phyloP scores from a whole-genome alignment of 495 filamentous ascomycete species.

The Aspergillus leporis region DNA sequence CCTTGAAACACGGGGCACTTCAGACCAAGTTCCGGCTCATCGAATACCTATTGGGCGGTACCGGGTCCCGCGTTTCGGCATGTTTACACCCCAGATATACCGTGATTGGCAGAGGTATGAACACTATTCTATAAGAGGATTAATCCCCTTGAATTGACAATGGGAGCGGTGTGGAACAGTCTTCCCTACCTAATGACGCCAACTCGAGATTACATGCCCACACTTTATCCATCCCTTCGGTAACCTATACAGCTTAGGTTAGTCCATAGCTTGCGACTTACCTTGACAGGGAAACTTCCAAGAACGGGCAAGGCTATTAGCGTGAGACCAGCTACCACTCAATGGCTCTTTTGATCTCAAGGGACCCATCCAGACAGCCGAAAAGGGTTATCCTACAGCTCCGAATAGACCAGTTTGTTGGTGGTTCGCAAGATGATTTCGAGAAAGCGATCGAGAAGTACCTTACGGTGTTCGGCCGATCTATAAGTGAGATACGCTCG shows the following conservation, averaged over 20 bases:
- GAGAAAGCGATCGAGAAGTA: background rate
- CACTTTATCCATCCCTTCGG: background rate
- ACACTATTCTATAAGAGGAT: background rate
- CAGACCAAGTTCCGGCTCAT: background rate
- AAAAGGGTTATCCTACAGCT: background rate
- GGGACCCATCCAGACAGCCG: background rate
- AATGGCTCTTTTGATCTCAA: background rate
- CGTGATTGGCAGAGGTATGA: background rate
- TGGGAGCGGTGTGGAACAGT: background rate
- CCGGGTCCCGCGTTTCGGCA: background rate
- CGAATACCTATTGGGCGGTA: background rate
- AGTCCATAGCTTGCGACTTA: background rate
- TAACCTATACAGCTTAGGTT: background rate
- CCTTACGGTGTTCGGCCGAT: background rate
- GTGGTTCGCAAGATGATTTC: background rate
- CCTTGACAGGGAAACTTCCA: background rate
- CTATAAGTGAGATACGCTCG: background rate
- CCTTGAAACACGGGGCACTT: background rate
- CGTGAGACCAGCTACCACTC: background rate
- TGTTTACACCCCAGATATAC: background rate
- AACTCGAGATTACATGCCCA: background rate
- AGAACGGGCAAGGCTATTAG: background rate
- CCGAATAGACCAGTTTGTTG: background rate
- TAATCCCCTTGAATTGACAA: background rate
- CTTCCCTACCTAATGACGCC: background rate